Conservation (phyloP, 495 filamentous ascomycete species). For the Aspergillus sclerotioniger region DNA sequence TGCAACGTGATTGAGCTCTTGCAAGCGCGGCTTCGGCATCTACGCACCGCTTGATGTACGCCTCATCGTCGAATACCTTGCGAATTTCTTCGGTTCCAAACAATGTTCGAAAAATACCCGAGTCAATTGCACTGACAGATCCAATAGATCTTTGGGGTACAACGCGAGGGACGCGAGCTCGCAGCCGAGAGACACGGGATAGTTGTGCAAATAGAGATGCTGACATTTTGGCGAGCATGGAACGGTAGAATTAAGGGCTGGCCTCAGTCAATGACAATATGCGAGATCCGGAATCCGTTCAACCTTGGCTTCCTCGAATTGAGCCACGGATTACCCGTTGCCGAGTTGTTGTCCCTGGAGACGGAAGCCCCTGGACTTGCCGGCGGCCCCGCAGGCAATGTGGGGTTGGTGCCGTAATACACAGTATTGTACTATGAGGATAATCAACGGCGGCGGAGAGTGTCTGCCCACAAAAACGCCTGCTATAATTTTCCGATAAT, state of each 20-base stretch:
- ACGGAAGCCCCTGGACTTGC: no score
- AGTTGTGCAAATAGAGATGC: constrained; percentile 12
- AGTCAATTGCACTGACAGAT: constrained; percentile 49
- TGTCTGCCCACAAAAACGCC: no score
- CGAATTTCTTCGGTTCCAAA: constrained; percentile 54
- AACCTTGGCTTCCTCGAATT: no score
- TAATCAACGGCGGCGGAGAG: no score
- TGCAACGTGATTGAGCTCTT: constrained; percentile 41
- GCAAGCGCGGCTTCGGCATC: constrained; percentile 53
- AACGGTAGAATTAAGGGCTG: background rate
- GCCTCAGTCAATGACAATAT: no score
- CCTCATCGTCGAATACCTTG: constrained; percentile 49
- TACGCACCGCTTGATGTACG: constrained; percentile 48
- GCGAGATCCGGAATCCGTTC: no score
- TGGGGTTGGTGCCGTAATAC: no score
- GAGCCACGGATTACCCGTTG: no score
- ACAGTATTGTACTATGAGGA: no score
- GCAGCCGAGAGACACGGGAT: constrained; percentile 8
- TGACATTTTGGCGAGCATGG: background rate
- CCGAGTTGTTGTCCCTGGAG: no score
- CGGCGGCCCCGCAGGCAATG: no score
- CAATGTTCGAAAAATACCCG: constrained; percentile 46
- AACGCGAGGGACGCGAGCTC: background rate
- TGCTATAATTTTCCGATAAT: no score
- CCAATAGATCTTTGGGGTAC: constrained; percentile 20